A percentile compares a stretch with the other conserved stretches of the same genome.
Conservation (phyloP, 2,329 filamentous ascomycete species). For the Didymella lethalis region DNA sequence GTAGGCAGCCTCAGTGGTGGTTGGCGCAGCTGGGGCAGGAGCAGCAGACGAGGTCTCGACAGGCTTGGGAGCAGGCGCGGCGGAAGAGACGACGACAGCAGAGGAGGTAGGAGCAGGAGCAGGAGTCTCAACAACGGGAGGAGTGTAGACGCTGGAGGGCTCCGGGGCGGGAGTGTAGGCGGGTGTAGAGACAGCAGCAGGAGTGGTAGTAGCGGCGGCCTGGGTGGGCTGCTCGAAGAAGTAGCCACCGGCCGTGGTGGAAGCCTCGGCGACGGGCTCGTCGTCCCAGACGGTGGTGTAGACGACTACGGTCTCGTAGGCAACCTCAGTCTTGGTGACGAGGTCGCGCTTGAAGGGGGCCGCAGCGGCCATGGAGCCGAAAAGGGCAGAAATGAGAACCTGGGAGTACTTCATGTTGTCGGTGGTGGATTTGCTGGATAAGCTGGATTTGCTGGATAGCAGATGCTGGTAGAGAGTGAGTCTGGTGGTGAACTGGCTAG, state of each 20-base stretch:
- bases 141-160: conserved; percentile 25
- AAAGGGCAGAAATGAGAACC: conserved; percentile 46
- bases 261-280: conserved; percentile 27
- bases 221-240: conserved; percentile 37
- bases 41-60: conserved; percentile 21
- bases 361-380: conserved; percentile 47
- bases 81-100: conserved; percentile 15
- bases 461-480: conserved; percentile 25
- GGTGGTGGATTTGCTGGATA: conserved; percentile 18
- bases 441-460: conserved; percentile 32
- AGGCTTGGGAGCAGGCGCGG: conserved; percentile 20
- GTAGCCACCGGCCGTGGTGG: conserved; percentile 26
- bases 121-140: conserved; percentile 17
- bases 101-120: conserved; percentile 14
- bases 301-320: conserved; percentile 46
- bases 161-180: conserved; percentile 18
- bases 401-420: conserved; percentile 49
- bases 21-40: conserved; percentile 16
- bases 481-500: conserved; percentile 45
- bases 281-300: conserved; percentile 49
- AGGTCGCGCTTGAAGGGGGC: conserved; percentile 47
- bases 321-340: conserved; percentile 44
- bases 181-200: conserved; percentile 22
- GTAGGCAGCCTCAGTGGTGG: conserved; percentile 22
- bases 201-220: conserved; percentile 25